These are phyloP conservation scores for Jacaranda copaia DNA, from an alignment of 257 asterid species.

Conservation along the genomic window DNA sequence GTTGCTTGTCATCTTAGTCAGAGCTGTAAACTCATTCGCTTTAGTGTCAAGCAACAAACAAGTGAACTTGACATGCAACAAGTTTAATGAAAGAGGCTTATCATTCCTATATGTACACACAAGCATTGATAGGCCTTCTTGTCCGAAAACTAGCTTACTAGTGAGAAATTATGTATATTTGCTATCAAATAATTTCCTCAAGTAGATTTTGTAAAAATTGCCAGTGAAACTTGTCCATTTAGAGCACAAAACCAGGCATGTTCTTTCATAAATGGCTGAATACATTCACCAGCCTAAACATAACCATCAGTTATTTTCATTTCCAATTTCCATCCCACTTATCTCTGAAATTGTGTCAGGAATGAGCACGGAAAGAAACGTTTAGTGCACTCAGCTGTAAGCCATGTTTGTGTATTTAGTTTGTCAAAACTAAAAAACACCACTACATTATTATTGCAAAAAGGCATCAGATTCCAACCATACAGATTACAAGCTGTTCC, in stretches of 20 bases:
- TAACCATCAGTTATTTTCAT: constrained; percentile 5
- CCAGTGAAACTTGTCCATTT: background rate
- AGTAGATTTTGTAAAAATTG: background rate
- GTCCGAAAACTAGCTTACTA: no score
- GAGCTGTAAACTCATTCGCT: no score
- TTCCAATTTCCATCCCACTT: background rate
- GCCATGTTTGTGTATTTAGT: background rate
- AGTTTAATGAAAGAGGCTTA: no score
- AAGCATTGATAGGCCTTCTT: no score
- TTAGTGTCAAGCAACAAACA: no score
- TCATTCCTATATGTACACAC: no score
- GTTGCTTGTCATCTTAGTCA: no score
- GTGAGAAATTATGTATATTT: no score
- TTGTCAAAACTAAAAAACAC: background rate
- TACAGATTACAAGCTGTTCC: constrained; percentile 3
- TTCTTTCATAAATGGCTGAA: background rate
- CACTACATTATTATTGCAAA: background rate
- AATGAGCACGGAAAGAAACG: background rate
- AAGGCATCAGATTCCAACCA: constrained; percentile 13
- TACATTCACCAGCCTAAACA: constrained; percentile 1
- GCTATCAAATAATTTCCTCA: no score
- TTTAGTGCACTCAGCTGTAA: constrained; percentile 12
- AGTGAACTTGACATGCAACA: no score
- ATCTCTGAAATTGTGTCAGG: constrained; percentile 5
- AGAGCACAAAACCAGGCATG: background rate